Base-by-base conservation (phyloP, 106 monocot species). In the Dioscorea zingiberensis region DNA sequence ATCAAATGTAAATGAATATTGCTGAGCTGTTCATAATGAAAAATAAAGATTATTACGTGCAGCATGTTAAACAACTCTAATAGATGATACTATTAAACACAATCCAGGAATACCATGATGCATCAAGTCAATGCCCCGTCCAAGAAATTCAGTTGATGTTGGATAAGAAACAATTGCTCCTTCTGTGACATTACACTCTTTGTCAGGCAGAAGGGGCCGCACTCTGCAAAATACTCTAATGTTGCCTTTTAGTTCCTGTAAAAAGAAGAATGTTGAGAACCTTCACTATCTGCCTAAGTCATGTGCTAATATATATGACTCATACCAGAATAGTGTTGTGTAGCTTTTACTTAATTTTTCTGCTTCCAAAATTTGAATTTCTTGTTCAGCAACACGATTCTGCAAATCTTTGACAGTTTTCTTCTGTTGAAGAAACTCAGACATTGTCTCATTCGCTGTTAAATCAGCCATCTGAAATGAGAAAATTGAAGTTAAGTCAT, bases 181-280 rank as follows among this genome's bases (percentile, higher is more conserved):
- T 26, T 88, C 85, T 54, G 25, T 49, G 5, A 30, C 79, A 60
- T 44, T 64, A 18, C 23, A 76, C 54, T 85, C 92, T 58, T 29
- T 69, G 18, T 78, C 73, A 22, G 64, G 67, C 23, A 93, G 24
- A 66, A 75, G 6, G 48, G 97, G 97, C 3, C 92, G 65, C 21
- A 98, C 97, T 58, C 97, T 74, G 61, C 97, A 98, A 32, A 98
- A 98, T 0, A 98, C 97, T 66, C 97, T 69, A 4, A 92, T 98
- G 54, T 98, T 98, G 48, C 89, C 92, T 76, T 98, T 98, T 0
- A 98, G 77, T 66, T 98, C 97, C 92, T 98, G 69, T 26, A 71
- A 38, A 54, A 55, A 19, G 44, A 25, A 29, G 38, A 6, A 38
- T 38, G 38, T 6, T 6, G 38, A 13, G 19, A 27, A 63, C 3